These are phyloP conservation scores for Peterozyma toletana DNA, from an alignment of 805 yeast genomes.

Conservation along the genomic window DNA sequence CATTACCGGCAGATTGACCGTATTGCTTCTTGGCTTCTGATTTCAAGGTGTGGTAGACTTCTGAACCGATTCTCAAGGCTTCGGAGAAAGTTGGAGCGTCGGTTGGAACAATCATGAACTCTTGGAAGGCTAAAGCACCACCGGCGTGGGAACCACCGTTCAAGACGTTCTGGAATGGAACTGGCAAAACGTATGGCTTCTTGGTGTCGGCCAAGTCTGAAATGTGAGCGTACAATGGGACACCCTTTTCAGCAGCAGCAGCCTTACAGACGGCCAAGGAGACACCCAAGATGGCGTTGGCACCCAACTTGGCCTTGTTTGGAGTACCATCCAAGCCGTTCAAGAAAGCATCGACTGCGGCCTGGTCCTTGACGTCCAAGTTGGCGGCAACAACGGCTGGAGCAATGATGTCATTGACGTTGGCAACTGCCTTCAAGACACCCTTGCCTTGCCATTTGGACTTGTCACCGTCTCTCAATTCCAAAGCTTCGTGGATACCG, in stretches of 20 bases:
- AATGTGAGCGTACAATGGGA: conserved; percentile 91
- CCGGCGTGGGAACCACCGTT: conserved; percentile 99
- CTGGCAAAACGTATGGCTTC: conserved; percentile 90
- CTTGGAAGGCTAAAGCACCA: conserved; percentile 98
- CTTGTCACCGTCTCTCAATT: conserved; percentile 97
- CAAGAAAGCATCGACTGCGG: conserved; percentile 80
- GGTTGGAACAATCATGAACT: conserved; percentile 97
- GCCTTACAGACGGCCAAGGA: conserved; percentile 97
- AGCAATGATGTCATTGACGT: conserved; percentile 91
- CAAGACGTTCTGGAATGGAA: conserved; percentile 97
- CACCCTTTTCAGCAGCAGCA: conserved; percentile 92
- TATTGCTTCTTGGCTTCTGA: conserved; percentile 86
- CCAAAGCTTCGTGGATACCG: conserved; percentile 97
- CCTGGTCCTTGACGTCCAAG: conserved; percentile 83
- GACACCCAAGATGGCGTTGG: conserved; percentile 97
- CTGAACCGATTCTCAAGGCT: conserved; percentile 95
- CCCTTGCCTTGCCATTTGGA: conserved; percentile 99
- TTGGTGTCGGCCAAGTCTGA: conserved; percentile 72
- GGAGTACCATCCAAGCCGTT: conserved; percentile 89
- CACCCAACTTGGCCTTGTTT: conserved; percentile 96
- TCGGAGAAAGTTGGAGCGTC: conserved; percentile 88
- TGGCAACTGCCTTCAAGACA: conserved; percentile 93
- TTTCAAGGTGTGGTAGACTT: conserved; percentile 96
- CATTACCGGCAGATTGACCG: conserved; percentile 99
- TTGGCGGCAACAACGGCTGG: conserved; percentile 83